Evolutionary conservation across 148 eudicot genomes (phyloP), one percentile per base, ranked within the genome.

Genomic region (Rhododendron kiyosumense): DNA sequence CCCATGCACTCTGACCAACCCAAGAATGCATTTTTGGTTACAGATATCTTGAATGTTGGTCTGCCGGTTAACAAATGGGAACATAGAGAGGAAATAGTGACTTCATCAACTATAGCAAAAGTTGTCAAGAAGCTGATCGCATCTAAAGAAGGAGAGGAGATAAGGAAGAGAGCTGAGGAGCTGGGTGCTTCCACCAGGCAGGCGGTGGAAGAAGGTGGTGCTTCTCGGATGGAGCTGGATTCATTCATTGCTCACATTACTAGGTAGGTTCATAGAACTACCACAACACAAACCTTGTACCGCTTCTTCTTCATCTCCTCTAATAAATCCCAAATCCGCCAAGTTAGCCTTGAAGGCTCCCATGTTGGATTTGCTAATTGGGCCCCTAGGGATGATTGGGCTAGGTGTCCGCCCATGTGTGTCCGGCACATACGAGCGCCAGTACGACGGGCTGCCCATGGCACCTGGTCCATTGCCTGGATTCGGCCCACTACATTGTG

Each of bases 231-330:
- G 65, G 87, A 81, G 81, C 8, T 86, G 80, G 73, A 81, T 48
- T 81, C 84, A 7, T 86, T 86, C 41, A 36, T 86, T 71, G 73
- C 81, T 38, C 87, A 86, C 28, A 81, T 81, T 71, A 80, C 77
- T 45, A 85, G 84, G n/a, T 59, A 85, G 81, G 81, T 13, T 79
- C 57, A 36, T 67, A 67, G 74, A n/a, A 67, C 15, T 67, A 13
- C 17, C 32, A 26, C 32, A 28, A 67, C 15, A n/a, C 13, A 11
- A 28, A 67, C 32, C 3, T n/a, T 10, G 30, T 67, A 67, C 4
- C 32, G 26, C 34, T 26, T 67, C 28, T n/a, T 6, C 74, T 12
- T 28, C 20, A 28, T 69, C 36, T 30, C 75, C 75, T 69, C 20
- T 28, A 54, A 54, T 11, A 67, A 28, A 67, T 65, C 12, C 30